Percentiles rank a stretch among this genome's conserved stretches.
Evolutionary conservation across 257 asterid genomes (phyloP).

Genomic region (Solanum appendiculatum): DNA sequence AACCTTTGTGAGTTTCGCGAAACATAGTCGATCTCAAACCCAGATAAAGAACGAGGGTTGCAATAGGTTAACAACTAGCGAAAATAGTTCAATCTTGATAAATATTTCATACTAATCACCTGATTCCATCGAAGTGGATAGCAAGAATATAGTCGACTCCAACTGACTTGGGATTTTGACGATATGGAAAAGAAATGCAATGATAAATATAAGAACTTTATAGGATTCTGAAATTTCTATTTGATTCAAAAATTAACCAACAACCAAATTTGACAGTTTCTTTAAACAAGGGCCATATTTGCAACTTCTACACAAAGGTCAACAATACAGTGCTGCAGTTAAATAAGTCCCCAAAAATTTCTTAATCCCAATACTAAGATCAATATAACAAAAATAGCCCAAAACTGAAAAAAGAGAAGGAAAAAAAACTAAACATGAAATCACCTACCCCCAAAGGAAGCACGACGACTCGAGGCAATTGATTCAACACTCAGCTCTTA

Average conservation of each 20-base stretch:
- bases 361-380: slow-evolving; percentile 2
- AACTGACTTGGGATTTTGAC: not conserved
- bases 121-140: not conserved
- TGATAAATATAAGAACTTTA: not conserved
- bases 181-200: not conserved
- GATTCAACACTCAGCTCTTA: slow-evolving; percentile 10
- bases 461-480: slow-evolving; percentile 17
- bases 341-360: slow-evolving; percentile 14
- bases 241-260: not conserved
- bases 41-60: not conserved
- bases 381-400: slow-evolving; percentile 31
- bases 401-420: slow-evolving; percentile 7
- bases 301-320: slow-evolving; percentile 42
- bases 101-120: not conserved
- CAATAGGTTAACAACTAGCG: not conserved
- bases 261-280: not conserved
- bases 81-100: not conserved
- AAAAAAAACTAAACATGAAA: slow-evolving; percentile 24
- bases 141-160: not conserved
- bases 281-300: slow-evolving; percentile 14
- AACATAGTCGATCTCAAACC: not conserved
- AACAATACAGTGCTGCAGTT: slow-evolving; percentile 11
- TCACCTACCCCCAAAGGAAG: slow-evolving; percentile 20
- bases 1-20: not conserved
- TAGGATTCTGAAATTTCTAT: not conserved